These are phyloP conservation scores for Ophiostoma sp. DNA, from an alignment of 2,329 filamentous ascomycete species.

Conservation along the genomic window DNA sequence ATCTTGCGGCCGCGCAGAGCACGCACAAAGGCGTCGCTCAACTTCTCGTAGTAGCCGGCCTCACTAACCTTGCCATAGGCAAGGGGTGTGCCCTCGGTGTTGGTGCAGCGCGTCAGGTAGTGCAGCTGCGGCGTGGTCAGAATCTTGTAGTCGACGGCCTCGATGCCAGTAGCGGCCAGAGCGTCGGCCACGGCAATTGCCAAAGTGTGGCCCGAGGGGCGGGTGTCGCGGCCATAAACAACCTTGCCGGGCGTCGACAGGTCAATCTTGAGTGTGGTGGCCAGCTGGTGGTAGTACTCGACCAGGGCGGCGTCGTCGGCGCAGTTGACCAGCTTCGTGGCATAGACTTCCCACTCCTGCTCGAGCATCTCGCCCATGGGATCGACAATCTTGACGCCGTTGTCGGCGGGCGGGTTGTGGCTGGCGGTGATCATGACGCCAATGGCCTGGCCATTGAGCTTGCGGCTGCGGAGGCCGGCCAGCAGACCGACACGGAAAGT, in stretches of 20 bases:
- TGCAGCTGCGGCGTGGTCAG: conserved; percentile 97
- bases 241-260: conserved; percentile 71
- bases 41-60: conserved; percentile 92
- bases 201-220: conserved; percentile 84
- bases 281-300: conserved; percentile 73
- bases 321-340: conserved; percentile 86
- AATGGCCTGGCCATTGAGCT: conserved; percentile 85
- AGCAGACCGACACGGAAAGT: conserved; percentile 90
- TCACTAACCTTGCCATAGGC: conserved; percentile 89
- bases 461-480: conserved; percentile 83
- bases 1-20: conserved; percentile 77
- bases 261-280: conserved; percentile 74
- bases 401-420: conserved; percentile 87
- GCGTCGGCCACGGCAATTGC: conserved; percentile 77
- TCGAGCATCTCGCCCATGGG: conserved; percentile 98
- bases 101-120: conserved; percentile 91
- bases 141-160: conserved; percentile 82
- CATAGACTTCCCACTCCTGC: conserved; percentile 89
- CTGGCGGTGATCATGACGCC: conserved; percentile 96
- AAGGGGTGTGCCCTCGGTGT: conserved; percentile 83
- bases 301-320: conserved; percentile 71
- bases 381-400: conserved; percentile 94
- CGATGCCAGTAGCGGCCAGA: conserved; percentile 71
- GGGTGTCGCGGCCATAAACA: conserved; percentile 88
- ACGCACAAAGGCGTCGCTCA: conserved; percentile 77